phyloP scores from a whole-genome alignment of 352 stramenopile genomes.

The Phytophthora pinifolia region DNA sequence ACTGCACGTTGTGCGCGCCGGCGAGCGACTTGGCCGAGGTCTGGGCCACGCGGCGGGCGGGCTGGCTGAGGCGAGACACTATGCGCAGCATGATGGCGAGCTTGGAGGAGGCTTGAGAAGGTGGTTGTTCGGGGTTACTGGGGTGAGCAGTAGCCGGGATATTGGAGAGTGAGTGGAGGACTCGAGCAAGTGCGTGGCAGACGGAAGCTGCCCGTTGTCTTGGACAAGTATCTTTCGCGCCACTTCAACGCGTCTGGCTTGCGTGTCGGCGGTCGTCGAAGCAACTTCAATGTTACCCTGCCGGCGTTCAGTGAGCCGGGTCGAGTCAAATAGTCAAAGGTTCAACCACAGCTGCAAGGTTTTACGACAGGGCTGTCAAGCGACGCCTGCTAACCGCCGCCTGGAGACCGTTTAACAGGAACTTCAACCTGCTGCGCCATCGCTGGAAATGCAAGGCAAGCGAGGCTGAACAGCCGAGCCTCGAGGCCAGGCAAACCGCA shows the following conservation, averaged over 20 bases:
- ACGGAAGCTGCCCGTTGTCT: conserved; percentile 2
- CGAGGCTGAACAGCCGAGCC: no score
- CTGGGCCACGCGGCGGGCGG: conserved; percentile 18
- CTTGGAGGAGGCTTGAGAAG: conserved; percentile 1
- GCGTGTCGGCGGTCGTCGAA: conserved; percentile 15
- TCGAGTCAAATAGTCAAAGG: background rate
- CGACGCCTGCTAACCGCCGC: background rate
- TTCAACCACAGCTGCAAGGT: conserved; percentile 19
- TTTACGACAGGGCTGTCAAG: conserved; percentile 8
- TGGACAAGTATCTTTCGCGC: conserved; percentile 22
- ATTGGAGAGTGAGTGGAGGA: conserved; percentile 22
- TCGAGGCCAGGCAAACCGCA: no score
- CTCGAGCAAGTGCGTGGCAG: conserved; percentile 15
- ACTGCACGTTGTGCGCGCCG: conserved; percentile 26
- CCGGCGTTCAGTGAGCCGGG: conserved; percentile 16
- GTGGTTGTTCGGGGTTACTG: conserved; percentile 12
- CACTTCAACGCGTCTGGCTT: conserved; percentile 21
- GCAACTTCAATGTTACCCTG: conserved; percentile 21
- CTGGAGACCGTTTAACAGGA: conserved; percentile 19
- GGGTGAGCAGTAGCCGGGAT: conserved; percentile 21
- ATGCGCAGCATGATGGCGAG: conserved; percentile 29
- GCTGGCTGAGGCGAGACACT: conserved; percentile 33
- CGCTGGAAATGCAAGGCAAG: conserved; percentile 27
- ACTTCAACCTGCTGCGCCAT: conserved; percentile 19
- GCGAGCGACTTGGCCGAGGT: conserved; percentile 21